Evolutionary conservation across 2,329 filamentous ascomycete species (phyloP).

Genomic region (Paecilomyces formosus): DNA sequence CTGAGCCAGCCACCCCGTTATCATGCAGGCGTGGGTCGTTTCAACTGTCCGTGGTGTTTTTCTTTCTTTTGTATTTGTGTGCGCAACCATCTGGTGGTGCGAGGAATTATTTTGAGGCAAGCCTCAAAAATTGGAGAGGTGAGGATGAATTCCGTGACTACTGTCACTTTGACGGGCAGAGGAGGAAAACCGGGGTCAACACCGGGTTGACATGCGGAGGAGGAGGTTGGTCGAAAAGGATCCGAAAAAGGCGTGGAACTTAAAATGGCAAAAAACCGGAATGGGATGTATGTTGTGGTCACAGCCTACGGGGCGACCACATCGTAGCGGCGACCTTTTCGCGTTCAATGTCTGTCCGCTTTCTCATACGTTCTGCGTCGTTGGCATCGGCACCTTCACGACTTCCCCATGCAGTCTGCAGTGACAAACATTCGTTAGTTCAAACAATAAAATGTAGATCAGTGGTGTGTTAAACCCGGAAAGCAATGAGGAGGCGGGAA

Average conservation of each 20-base stretch:
- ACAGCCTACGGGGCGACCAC: conserved; percentile 14
- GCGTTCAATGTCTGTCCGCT: conserved; percentile 28
- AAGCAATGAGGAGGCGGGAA: background rate
- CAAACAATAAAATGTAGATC: conserved; percentile 12
- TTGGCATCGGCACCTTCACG: conserved; percentile 84
- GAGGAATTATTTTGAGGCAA: background rate
- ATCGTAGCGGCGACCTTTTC: conserved; percentile 14
- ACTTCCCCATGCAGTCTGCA: conserved; percentile 89
- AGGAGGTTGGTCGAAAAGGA: background rate
- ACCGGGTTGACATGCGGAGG: background rate
- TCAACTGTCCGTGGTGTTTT: background rate
- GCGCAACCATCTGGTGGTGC: no score
- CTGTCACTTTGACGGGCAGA: background rate
- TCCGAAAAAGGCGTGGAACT: background rate
- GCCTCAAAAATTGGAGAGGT: background rate
- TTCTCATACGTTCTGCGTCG: conserved; percentile 61
- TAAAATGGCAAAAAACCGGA: background rate
- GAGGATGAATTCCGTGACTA: background rate
- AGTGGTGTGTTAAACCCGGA: background rate
- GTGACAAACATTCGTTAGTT: conserved; percentile 4
- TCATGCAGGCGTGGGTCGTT: background rate
- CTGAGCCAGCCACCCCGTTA: background rate
- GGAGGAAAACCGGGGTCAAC: background rate
- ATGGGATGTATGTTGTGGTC: background rate
- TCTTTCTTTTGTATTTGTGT: background rate